These are phyloP conservation scores for Castanopsis chinensis DNA, from an alignment of 306 rosid genomes.

Conservation along the genomic window DNA sequence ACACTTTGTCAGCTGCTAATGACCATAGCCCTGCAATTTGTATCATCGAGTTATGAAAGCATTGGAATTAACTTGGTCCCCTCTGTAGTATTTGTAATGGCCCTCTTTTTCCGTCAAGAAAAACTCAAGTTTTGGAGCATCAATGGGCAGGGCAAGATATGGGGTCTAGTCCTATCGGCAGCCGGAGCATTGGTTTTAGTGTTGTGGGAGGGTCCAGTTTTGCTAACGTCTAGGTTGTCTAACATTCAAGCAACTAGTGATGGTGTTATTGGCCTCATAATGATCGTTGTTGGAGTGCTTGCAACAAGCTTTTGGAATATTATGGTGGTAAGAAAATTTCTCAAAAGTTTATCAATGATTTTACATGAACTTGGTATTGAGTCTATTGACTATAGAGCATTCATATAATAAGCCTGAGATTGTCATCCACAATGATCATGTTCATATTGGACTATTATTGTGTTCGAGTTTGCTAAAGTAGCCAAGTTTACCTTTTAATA, in stretches of 20 bases:
- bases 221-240: not conserved
- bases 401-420: too few species aligned
- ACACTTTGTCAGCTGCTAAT: conserved; percentile 13
- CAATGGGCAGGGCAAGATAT: conserved; percentile 3
- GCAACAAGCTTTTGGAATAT: conserved; percentile 2
- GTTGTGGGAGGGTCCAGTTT: conserved; percentile 5
- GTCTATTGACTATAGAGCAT: too few species aligned
- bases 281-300: conserved; percentile 3
- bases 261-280: not conserved
- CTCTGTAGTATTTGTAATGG: not conserved
- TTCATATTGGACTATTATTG: too few species aligned
- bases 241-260: not conserved
- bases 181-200: not conserved
- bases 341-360: not conserved
- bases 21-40: not conserved
- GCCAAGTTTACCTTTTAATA: too few species aligned
- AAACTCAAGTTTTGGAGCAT: not conserved
- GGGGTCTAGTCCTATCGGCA: not conserved
- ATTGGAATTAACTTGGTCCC: conserved; percentile 16
- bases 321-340: not conserved
- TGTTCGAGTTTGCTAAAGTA: too few species aligned
- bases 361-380: too few species aligned
- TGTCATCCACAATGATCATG: too few species aligned
- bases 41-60: not conserved
- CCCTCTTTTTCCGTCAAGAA: conserved; percentile 8